Evolutionary conservation across 2,329 filamentous ascomycete genomes (phyloP), one percentile per base, ranked within the genome.

Genomic region (Pseudopyrenochaeta lycopersici): DNA sequence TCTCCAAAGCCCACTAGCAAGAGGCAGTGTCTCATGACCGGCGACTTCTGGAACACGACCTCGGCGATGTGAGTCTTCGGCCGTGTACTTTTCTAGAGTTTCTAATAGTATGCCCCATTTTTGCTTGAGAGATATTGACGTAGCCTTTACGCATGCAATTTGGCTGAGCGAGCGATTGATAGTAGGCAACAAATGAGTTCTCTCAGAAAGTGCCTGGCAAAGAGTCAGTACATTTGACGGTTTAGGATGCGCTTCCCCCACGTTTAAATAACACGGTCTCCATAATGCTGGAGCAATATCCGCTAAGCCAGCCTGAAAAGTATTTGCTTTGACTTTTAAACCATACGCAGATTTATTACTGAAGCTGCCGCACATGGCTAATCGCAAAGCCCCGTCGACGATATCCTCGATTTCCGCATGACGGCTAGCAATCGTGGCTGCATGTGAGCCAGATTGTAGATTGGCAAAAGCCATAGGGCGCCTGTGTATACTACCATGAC

Each of bases 271-370:
- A 6, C 68, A 73, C 6, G 74, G 72, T 41, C 69, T 72, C 74
- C 75, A 82, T 23, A 80, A 39, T 4, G 64, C 53, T 3, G 80
- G 79, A 32, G 72, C 74, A 5, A 80, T 46, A 32, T 75, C 67
- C 32, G 72, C 64, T 3, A 82, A 67, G 36, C 68, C 68, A 32
- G 66, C 56, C 18, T 66, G 58, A 10, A 72, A 72, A 12, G 72
- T 72, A 20, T 60, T 75, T 23, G 68, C 66, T 45, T 63, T 69
- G 14, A 77, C 39, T 20, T 68, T 73, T 7, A 76, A 38, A 7
- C 67, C 67, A 17, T 52, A 54, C 1, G 49, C 4, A 1, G 64
- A 44, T 43, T 56, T 67, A n/a, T 57, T 67, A n/a, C 44, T 64
- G 4, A 71, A 40, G 32, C 55, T 62, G n/a, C 68, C 60, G 29